These are phyloP conservation scores for Gyromitra esculenta DNA, from an alignment of 2,329 filamentous ascomycete species.

Conservation along the genomic window DNA sequence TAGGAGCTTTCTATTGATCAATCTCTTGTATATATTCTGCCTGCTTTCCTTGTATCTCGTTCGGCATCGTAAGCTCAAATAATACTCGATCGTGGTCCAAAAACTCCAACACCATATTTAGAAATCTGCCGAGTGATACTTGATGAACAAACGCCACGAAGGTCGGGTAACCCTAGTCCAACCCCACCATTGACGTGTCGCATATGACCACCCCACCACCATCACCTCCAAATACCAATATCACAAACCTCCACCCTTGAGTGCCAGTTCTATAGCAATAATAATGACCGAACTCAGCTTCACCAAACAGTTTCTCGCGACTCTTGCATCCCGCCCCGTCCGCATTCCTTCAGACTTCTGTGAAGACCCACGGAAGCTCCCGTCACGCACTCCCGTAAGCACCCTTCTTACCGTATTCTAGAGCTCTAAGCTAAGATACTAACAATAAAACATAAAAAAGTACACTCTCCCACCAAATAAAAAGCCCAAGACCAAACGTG, in stretches of 20 bases:
- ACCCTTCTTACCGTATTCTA: conserved; percentile 40
- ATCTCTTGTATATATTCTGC: no score
- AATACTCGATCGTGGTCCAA: no score
- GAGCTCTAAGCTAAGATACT: conserved; percentile 30
- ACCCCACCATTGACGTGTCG: conserved; percentile 37
- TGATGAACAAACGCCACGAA: not conserved
- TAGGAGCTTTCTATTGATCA: no score
- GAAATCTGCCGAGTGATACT: conserved; percentile 15
- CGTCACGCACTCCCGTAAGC: conserved; percentile 78
- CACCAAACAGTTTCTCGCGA: conserved; percentile 81
- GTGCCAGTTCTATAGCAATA: conserved; percentile 48
- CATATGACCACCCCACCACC: conserved; percentile 16
- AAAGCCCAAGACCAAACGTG: conserved; percentile 65
- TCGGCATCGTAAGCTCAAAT: no score
- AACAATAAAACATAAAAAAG: conserved; percentile 61
- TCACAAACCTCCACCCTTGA: conserved; percentile 2
- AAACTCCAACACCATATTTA: no score
- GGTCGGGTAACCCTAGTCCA: conserved; percentile 31
- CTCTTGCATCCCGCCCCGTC: conserved; percentile 78
- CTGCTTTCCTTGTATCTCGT: no score
- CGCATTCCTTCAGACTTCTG: conserved; percentile 91
- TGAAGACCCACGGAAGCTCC: conserved; percentile 82
- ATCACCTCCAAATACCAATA: not conserved
- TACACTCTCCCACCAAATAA: conserved; percentile 77
- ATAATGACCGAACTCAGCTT: conserved; percentile 85